Conservation (phyloP, 2,329 filamentous ascomycete genomes). For the Moelleriella libera region DNA sequence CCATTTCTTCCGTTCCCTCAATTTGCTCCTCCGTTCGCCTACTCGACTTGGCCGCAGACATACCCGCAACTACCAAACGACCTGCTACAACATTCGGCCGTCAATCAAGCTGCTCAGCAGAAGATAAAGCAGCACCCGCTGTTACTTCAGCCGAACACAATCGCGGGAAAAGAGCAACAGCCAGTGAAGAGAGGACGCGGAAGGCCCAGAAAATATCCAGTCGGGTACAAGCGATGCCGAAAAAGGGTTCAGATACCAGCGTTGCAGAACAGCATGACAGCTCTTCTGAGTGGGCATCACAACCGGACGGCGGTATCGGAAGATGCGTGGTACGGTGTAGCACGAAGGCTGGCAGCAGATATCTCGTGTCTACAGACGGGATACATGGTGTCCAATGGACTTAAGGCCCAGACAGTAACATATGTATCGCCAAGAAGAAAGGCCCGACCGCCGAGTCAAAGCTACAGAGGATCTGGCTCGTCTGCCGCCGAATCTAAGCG, state of each 20-base stretch:
- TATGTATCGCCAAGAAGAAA: not conserved
- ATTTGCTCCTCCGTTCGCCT: constrained; percentile 1
- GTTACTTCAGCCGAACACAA: not conserved
- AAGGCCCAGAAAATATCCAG: constrained; percentile 8
- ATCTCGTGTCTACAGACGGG: constrained; percentile 4
- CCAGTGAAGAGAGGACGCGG: constrained; percentile 9
- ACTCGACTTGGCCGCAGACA: constrained; percentile 1
- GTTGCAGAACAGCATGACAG: constrained; percentile 4
- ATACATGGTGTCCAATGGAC: constrained; percentile 2
- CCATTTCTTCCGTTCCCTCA: constrained; percentile 1
- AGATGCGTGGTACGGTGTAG: constrained; percentile 6
- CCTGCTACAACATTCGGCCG: constrained; percentile 1
- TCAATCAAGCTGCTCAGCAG: constrained; percentile 1
- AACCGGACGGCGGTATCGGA: constrained; percentile 6
- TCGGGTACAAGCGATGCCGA: constrained; percentile 3
- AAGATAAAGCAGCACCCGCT: not conserved
- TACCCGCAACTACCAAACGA: constrained; percentile 1
- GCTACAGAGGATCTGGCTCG: not conserved
- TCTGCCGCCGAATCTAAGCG: not conserved
- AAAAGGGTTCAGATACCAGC: constrained; percentile 1
- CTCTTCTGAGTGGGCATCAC: constrained; percentile 1
- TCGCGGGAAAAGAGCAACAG: not conserved
- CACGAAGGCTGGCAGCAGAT: constrained; percentile 4
- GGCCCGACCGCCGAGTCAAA: not conserved
- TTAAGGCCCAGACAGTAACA: constrained; percentile 2